Conservation (phyloP, 805 yeast species). For the Kodamaea lidongshanica region DNA sequence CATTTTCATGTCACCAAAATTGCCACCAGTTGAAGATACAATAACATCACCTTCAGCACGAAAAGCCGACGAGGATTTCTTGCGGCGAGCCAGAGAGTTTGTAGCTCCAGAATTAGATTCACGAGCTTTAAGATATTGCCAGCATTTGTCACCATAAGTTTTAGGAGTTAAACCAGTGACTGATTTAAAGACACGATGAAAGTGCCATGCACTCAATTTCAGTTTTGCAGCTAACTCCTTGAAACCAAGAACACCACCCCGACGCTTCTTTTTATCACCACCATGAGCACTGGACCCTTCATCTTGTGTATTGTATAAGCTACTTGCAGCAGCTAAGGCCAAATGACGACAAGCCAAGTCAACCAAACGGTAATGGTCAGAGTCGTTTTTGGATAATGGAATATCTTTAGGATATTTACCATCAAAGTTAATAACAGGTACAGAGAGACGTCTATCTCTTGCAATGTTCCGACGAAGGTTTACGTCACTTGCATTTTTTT, state of each 20-base stretch:
- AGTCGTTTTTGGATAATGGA: slow-evolving; percentile 49
- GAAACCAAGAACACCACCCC: slow-evolving; percentile 78
- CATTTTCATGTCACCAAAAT: no score
- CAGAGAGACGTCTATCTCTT: slow-evolving; percentile 20
- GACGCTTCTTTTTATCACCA: slow-evolving; percentile 44
- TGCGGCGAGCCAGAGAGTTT: no score
- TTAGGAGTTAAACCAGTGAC: slow-evolving; percentile 85
- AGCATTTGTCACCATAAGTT: slow-evolving; percentile 81
- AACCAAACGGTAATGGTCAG: slow-evolving; percentile 63
- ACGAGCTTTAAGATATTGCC: no score
- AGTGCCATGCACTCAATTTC: slow-evolving; percentile 85
- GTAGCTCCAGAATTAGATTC: no score
- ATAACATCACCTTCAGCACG: no score
- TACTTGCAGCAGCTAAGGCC: slow-evolving; percentile 67
- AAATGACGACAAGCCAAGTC: slow-evolving; percentile 79
- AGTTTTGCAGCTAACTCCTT: slow-evolving; percentile 83
- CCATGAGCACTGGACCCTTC: slow-evolving; percentile 8
- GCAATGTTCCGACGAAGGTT: no score
- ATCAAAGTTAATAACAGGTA: slow-evolving; percentile 24
- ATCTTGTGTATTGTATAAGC: slow-evolving; percentile 22
- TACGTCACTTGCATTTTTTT: slow-evolving; percentile 20
- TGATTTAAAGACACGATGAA: slow-evolving; percentile 82
- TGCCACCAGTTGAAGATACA: no score
- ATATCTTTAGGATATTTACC: slow-evolving; percentile 22
- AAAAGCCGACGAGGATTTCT: no score